phyloP scores from a whole-genome alignment of 257 asterid genomes.

The Solanum sitiens region DNA sequence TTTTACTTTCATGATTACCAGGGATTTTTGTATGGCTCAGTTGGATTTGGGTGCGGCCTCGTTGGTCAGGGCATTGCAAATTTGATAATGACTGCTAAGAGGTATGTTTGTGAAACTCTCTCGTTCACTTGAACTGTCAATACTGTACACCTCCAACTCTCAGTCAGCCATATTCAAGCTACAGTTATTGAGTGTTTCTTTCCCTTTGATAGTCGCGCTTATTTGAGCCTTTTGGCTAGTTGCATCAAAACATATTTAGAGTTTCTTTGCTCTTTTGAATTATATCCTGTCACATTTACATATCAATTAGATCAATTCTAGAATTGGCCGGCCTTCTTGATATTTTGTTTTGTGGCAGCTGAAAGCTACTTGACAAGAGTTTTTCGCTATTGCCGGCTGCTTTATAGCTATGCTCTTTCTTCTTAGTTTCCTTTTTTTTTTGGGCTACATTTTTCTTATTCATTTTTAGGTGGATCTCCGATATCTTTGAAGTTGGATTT shows the following conservation, averaged over 20 bases:
- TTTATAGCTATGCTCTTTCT: not conserved
- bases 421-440: not conserved
- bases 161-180: not conserved
- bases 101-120: conserved; percentile 24
- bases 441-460: not conserved
- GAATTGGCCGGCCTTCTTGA: not conserved
- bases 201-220: not conserved
- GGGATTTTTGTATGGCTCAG: conserved; percentile 91
- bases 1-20: conserved; percentile 18
- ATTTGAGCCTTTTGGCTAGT: not conserved
- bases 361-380: not conserved
- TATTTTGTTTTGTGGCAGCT: not conserved
- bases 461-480: not conserved
- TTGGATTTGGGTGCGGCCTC: conserved; percentile 88
- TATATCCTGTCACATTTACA: not conserved
- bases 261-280: not conserved
- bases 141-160: not conserved
- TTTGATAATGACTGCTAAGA: conserved; percentile 81
- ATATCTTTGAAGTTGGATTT: not conserved
- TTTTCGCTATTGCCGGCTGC: not conserved
- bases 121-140: not conserved
- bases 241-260: not conserved
- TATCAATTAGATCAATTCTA: not conserved
- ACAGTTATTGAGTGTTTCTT: not conserved
- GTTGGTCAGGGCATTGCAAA: conserved; percentile 97